phyloP scores from a whole-genome alignment of 2,329 filamentous ascomycete species.

The Pseudohalonectria lignicola region DNA sequence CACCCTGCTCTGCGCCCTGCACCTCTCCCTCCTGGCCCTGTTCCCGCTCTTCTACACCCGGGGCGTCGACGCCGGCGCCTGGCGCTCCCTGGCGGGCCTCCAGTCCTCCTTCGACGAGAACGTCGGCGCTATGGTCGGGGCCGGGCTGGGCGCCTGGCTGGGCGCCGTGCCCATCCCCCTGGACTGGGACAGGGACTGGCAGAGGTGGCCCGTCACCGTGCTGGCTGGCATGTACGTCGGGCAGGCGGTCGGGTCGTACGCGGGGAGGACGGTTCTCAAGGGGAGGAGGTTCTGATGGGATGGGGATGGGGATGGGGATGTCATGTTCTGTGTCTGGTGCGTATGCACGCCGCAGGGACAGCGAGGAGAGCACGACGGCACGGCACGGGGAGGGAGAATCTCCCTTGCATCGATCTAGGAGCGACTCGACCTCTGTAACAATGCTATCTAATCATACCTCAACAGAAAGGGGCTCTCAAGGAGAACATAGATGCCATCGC shows the following conservation, averaged over 20 bases:
- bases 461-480: too few species aligned
- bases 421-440: neutral
- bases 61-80: constrained; percentile 61
- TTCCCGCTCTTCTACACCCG: constrained; percentile 80
- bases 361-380: too few species aligned
- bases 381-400: too few species aligned
- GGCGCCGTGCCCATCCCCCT: constrained; percentile 91
- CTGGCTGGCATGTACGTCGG: constrained; percentile 73
- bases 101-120: constrained; percentile 69
- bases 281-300: constrained; percentile 27
- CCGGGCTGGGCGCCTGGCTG: constrained; percentile 74
- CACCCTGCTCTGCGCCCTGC: constrained; percentile 69
- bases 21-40: constrained; percentile 68
- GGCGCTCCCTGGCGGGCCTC: constrained; percentile 58
- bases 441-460: too few species aligned
- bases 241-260: constrained; percentile 56
- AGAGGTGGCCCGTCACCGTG: constrained; percentile 93
- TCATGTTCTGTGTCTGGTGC: too few species aligned
- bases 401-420: neutral
- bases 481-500: too few species aligned
- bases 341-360: too few species aligned
- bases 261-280: constrained; percentile 38
- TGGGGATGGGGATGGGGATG: neutral
- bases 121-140: constrained; percentile 73
- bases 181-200: constrained; percentile 99